phyloP scores from a whole-genome alignment of 192 early-diverging fungal genomes.

The Coemansia sp. region DNA sequence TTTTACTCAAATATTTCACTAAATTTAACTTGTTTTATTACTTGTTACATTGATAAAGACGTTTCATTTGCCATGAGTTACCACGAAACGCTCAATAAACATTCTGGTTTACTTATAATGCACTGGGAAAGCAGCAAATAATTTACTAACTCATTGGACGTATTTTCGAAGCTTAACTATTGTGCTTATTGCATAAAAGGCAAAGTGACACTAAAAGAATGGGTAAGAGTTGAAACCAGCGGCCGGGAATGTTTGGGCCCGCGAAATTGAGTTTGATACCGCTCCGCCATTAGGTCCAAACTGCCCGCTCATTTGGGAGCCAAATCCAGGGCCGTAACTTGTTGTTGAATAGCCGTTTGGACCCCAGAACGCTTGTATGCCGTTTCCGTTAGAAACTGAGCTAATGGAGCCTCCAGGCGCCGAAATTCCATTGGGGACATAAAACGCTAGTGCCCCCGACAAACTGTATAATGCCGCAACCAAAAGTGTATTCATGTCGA shows the following conservation, averaged over 20 bases:
- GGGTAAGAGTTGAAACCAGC: not conserved
- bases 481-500: not conserved
- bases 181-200: too few relatives aligned
- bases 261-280: conserved; percentile 40
- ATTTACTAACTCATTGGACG: too few relatives aligned
- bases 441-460: conserved; percentile 1
- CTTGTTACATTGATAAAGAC: too few relatives aligned
- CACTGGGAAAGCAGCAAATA: too few relatives aligned
- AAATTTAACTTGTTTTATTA: too few relatives aligned
- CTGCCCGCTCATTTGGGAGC: conserved; percentile 38
- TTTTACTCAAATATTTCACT: too few relatives aligned
- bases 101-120: too few relatives aligned
- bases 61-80: too few relatives aligned
- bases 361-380: conserved; percentile 41
- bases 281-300: conserved; percentile 36
- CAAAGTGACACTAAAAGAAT: not conserved
- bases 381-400: conserved; percentile 29
- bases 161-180: too few relatives aligned
- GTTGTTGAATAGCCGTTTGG: conserved; percentile 37
- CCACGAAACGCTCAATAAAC: too few relatives aligned
- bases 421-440: conserved; percentile 8
- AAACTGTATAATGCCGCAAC: not conserved
- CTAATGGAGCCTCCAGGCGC: conserved; percentile 17
- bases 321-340: conserved; percentile 42
- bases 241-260: conserved; percentile 25